Conservation (phyloP, 441 rosid species). For the Viola pubescens region DNA sequence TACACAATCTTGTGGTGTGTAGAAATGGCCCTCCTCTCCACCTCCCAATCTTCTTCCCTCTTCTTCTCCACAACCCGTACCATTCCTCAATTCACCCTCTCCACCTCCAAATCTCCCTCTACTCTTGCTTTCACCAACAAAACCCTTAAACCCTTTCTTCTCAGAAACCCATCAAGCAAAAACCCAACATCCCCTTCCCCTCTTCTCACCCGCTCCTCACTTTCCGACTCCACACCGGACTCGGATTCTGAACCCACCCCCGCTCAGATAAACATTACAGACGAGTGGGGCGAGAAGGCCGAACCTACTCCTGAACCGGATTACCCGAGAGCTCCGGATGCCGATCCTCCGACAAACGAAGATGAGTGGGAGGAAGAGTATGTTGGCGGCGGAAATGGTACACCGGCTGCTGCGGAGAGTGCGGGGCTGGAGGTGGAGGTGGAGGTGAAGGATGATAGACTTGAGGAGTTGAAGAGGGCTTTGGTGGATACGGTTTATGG, state of each 20-base stretch:
- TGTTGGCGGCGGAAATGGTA: conserved; percentile 30
- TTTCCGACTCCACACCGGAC: conserved; percentile 4
- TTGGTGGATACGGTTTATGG: conserved; percentile 79
- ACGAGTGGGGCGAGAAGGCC: conserved; percentile 82
- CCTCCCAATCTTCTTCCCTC: conserved; percentile 26
- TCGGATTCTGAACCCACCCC: conserved; percentile 12
- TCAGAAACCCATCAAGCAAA: not conserved
- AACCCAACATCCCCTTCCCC: conserved; percentile 2
- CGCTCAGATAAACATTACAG: conserved; percentile 28
- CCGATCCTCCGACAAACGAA: conserved; percentile 70
- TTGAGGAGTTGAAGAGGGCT: conserved; percentile 62
- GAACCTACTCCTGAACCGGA: conserved; percentile 30
- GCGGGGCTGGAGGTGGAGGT: conserved; percentile 18
- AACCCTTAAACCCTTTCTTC: conserved; percentile 8
- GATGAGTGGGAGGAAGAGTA: conserved; percentile 72
- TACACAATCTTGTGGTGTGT: not conserved
- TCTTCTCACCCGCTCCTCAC: not conserved
- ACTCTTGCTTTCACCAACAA: conserved; percentile 20
- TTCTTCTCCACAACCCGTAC: conserved; percentile 14
- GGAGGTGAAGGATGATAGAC: conserved; percentile 20
- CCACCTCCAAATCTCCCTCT: conserved; percentile 9
- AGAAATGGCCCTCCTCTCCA: conserved; percentile 44
- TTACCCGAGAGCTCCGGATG: conserved; percentile 29
- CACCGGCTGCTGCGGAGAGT: conserved; percentile 11
- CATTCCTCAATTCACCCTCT: conserved; percentile 7